Base-by-base conservation (phyloP, 2,329 filamentous ascomycete genomes). In the Alternaria infectoria region DNA sequence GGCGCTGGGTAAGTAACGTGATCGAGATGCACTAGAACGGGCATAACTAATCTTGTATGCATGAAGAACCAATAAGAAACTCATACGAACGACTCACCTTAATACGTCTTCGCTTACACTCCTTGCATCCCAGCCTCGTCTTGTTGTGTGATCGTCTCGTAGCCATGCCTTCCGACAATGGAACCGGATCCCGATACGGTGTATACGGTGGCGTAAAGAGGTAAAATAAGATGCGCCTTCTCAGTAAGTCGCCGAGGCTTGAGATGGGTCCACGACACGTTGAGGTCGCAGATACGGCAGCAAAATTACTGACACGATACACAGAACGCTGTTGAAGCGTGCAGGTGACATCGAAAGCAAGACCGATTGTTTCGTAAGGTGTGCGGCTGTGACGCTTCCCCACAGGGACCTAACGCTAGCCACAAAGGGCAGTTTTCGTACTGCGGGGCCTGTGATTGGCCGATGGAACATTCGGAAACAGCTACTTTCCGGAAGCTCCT, bases 91-190 rank as follows among this genome's bases (percentile, higher is more conserved):
- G 6, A 60, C 68, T 63, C 68, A 77, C 76, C 69, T 79, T 79
- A 52, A 79, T 77, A 49, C 77, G 69, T 69, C 76, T 71, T 50
- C 69, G 72, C 62, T 79, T 79, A 52, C 77, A 79, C 47, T 77
- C 72, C 28, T 69, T 69, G 44, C 77, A 79, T 3, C 77, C 77
- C 56, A 78, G 47, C 57, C 77, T 74, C 13, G 77, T 75, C 61
- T 79, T 79, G 64, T 74, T 78, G 51, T 79, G 77, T 44, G 75
- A 62, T 57, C 69, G 74, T 52, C 76, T 75, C 9, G 76, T 78
- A 23, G 73, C 65, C 73, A 75, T 75, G 40, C 26, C 47, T 49
- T 43, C 51, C 64, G 21, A 50, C 59, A 44, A n/a, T 13, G 21
- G 8, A 23, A 26, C 52, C 49, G 46, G 19, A 49, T 36, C 26